Percentiles rank a stretch among this genome's conserved stretches.
phyloP scores from a whole-genome alignment of 371 early-diverging fungal species.

The Umbelopsis sp. region DNA sequence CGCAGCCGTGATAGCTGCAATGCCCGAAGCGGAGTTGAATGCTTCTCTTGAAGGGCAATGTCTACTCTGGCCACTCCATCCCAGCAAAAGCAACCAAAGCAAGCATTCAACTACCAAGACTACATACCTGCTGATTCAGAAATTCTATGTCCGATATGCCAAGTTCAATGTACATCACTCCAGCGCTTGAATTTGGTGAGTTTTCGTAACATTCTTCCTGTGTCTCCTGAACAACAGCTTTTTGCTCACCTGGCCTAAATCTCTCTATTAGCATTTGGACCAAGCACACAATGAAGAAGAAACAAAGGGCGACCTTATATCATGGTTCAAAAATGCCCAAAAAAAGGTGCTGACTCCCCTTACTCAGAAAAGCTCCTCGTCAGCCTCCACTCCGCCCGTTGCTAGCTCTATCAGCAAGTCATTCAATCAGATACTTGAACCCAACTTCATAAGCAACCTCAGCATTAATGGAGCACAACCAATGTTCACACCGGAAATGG shows the following conservation, averaged over 20 bases:
- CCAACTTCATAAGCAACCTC: conserved; percentile 33
- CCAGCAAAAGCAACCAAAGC: conserved; percentile 6
- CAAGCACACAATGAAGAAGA: conserved; percentile 47
- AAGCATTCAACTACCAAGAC: conserved; percentile 42
- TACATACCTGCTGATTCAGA: conserved; percentile 41
- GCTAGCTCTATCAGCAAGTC: conserved; percentile 21
- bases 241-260: neutral
- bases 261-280: conserved; percentile 42
- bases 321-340: conserved; percentile 51
- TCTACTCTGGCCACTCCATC: conserved; percentile 8
- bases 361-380: conserved; percentile 14
- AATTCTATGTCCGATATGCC: conserved; percentile 62
- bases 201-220: neutral
- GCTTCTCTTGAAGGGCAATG: neutral
- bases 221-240: neutral
- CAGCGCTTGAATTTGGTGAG: conserved; percentile 48
- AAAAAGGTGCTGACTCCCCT: conserved; percentile 47
- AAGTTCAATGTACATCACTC: conserved; percentile 44
- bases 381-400: conserved; percentile 10
- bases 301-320: conserved; percentile 45
- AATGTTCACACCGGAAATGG: conserved; percentile 13
- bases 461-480: conserved; percentile 30
- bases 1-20: neutral
- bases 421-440: conserved; percentile 9
- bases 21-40: neutral